Base-by-base conservation (phyloP, 1,284 basidiomycete genomes). In the Testicularia cyperi region DNA sequence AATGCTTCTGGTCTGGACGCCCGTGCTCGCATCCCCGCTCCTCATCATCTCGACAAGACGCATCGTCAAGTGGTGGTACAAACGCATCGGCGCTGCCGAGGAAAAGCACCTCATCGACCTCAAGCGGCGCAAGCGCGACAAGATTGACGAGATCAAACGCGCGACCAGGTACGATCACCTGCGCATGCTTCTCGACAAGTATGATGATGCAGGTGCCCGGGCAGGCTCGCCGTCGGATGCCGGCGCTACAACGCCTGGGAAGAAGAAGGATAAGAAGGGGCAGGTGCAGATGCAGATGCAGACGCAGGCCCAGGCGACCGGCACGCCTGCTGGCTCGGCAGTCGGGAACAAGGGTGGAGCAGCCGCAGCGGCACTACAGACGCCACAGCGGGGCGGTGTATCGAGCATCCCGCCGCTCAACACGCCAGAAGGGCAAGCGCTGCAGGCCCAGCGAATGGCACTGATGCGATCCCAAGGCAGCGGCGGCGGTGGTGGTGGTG, bases 81-180 rank as follows among this genome's bases (percentile, higher is more conserved):
- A 82, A 9, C 82, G 88, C 40, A 90, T 88, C 71, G 87, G 88
- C 2, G 85, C 86, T 46, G 83, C 83, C 2, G 92, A 97, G 34
- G 92, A 97, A 77, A 87, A 84, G 70, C 85, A 86, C 10, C 80
- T 98, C 14, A 85, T 86, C 51, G 77, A 80, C 0, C 80, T 96
- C 10, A 82, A 88, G 63, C 86, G 86, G 70, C 81, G 87, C 70
- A 90, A 92, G 66, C 85, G 88, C 26, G 83, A 83, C 28, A 92
- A 90, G 75, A 83, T 99, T 22, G 92, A 95, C 65, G 92, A 96
- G 72, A 88, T 98, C 68, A 99, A 99, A 81, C 88, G 90, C 79
- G 91, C 90, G 69, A 96, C 92, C 0, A 92, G 94, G 69, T 99
- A 89, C 78, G 91, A 99, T 76, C 85, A 85, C 20, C 94, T 92